A percentile compares a stretch with the other conserved stretches of the same genome.
These are phyloP conservation scores for Puccinia novopanici DNA, from an alignment of 1,284 basidiomycete species.

Conservation along the genomic window DNA sequence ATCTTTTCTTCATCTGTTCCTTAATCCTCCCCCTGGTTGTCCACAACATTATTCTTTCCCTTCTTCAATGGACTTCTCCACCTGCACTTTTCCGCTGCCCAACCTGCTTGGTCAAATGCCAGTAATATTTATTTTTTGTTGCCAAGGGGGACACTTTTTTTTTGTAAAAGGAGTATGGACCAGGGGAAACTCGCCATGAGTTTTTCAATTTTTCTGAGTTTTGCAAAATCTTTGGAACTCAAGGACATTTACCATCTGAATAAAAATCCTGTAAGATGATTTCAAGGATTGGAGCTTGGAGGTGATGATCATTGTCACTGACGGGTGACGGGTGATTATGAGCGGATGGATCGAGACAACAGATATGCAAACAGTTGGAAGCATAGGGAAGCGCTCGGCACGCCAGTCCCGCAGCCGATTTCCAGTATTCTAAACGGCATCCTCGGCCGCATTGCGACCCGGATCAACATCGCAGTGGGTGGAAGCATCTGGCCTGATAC, in stretches of 20 bases:
- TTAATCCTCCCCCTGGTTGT: neutral
- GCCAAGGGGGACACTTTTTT: slow-evolving; percentile 50
- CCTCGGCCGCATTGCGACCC: neutral
- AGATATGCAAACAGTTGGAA: slow-evolving; percentile 24
- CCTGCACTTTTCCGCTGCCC: slow-evolving; percentile 50
- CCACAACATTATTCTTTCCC: neutral
- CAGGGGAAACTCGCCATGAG: neutral
- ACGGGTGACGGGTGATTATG: neutral
- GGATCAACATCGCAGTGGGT: neutral
- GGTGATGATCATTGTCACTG: neutral
- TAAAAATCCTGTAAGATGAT: slow-evolving; percentile 46
- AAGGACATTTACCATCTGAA: slow-evolving; percentile 47
- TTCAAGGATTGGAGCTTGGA: slow-evolving; percentile 21
- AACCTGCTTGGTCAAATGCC: slow-evolving; percentile 64
- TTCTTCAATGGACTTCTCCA: neutral
- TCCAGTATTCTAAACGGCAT: slow-evolving; percentile 25
- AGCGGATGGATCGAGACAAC: neutral
- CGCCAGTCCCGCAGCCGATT: slow-evolving; percentile 42
- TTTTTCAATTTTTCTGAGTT: neutral
- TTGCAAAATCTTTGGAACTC: neutral
- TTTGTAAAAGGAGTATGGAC: neutral
- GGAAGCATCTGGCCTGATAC: slow-evolving; percentile 21
- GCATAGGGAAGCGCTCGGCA: slow-evolving; percentile 21
- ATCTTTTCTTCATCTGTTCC: neutral
- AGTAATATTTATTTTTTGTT: slow-evolving; percentile 63